These are phyloP conservation scores for Mitragyna speciosa DNA, from an alignment of 257 asterid species.

Conservation along the genomic window DNA sequence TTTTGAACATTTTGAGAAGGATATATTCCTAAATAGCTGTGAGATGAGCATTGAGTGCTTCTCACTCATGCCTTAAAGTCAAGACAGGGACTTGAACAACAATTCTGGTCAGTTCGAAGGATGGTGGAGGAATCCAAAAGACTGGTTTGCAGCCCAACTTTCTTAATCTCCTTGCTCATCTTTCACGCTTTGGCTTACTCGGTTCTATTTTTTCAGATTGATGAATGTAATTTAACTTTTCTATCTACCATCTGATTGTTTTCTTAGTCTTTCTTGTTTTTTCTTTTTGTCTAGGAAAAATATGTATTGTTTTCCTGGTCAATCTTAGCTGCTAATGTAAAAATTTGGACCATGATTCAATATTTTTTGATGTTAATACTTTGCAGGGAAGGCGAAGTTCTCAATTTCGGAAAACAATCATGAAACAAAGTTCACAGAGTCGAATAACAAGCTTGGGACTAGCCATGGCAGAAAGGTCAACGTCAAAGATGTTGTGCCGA, in stretches of 20 bases:
- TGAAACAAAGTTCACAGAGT: not conserved
- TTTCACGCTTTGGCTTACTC: not conserved
- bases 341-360: not conserved
- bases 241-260: not conserved
- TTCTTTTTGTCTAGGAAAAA: not conserved
- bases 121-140: not conserved
- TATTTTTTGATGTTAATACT: not conserved
- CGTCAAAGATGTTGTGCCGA: not conserved
- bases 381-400: constrained; percentile 17
- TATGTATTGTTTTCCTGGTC: not conserved
- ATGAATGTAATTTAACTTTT: not conserved
- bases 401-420: constrained; percentile 2
- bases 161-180: not conserved
- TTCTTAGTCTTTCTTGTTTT: not conserved
- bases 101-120: not conserved
- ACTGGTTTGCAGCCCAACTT: not conserved
- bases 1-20: not conserved
- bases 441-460: constrained; percentile 1
- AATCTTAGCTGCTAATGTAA: not conserved
- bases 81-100: not conserved
- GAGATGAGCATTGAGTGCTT: not conserved
- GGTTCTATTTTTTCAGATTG: not conserved
- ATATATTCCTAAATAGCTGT: not conserved
- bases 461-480: not conserved
- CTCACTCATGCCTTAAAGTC: not conserved